A percentile compares a stretch with the other conserved stretches of the same genome.
phyloP scores from a whole-genome alignment of 208 protist genomes.

The Acanthamoeba castellanii region DNA sequence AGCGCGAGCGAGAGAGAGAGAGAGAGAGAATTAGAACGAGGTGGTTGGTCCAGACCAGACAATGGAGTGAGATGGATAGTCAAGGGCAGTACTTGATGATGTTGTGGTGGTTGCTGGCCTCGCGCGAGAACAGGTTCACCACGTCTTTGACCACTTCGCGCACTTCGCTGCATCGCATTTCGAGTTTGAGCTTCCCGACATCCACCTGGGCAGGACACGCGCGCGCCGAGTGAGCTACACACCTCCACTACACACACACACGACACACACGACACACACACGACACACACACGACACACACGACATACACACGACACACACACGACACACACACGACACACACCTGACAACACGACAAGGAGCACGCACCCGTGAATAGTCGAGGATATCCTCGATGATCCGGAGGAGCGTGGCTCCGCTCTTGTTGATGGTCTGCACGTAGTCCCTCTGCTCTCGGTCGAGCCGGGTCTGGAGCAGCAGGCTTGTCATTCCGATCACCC shows the following conservation, averaged over 20 bases:
- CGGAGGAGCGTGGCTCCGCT: background rate
- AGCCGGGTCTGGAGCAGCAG: constrained; percentile 60
- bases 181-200: constrained; percentile 1
- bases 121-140: constrained; percentile 6
- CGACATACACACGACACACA: too few relatives aligned
- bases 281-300: too few relatives aligned
- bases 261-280: too few relatives aligned
- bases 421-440: constrained; percentile 23
- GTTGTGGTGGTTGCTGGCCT: constrained; percentile 10
- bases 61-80: background rate
- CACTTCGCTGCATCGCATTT: constrained; percentile 4
- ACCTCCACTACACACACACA: background rate
- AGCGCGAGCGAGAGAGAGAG: background rate
- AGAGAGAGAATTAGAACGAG: background rate
- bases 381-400: constrained; percentile 44
- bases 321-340: too few relatives aligned
- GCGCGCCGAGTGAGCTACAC: too few relatives aligned
- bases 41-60: background rate
- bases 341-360: too few relatives aligned
- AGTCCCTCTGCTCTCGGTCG: constrained; percentile 24
- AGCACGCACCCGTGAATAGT: background rate
- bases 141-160: constrained; percentile 2
- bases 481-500: constrained; percentile 78
- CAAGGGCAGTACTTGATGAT: background rate
- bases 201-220: background rate